Evolutionary conservation across 345 rosid genomes (phyloP).

Genomic region (Lumnitzera racemosa): DNA sequence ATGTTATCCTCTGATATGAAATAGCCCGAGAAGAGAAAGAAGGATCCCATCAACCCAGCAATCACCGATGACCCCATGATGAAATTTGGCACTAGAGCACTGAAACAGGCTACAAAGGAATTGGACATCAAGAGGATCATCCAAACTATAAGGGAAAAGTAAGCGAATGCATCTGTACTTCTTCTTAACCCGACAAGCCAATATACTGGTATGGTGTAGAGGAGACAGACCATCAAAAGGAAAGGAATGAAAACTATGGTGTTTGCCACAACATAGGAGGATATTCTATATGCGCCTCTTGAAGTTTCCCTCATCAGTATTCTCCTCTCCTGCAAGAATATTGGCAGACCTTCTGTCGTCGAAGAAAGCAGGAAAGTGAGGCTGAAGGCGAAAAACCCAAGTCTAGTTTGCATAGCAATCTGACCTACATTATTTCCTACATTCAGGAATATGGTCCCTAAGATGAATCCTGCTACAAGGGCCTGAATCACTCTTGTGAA

Average conservation of each 20-base stretch:
- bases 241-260: slow-evolving; percentile 67
- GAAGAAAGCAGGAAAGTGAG: slow-evolving; percentile 85
- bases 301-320: slow-evolving; percentile 74
- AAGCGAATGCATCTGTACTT: slow-evolving; percentile 47
- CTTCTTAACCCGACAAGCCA: slow-evolving; percentile 79
- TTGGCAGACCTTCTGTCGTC: slow-evolving; percentile 82
- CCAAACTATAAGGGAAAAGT: slow-evolving; percentile 74
- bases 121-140: slow-evolving; percentile 70
- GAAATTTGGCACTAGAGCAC: slow-evolving; percentile 90
- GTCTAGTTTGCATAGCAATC: slow-evolving; percentile 44
- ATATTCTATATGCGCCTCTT: slow-evolving; percentile 69
- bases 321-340: slow-evolving; percentile 76
- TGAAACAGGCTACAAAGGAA: slow-evolving; percentile 84
- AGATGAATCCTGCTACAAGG: slow-evolving; percentile 54
- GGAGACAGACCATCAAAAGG: slow-evolving; percentile 52
- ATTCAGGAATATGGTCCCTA: slow-evolving; percentile 68
- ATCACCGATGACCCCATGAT: slow-evolving; percentile 91
- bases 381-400: slow-evolving; percentile 80
- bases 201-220: slow-evolving; percentile 72
- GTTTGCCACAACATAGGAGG: slow-evolving; percentile 65
- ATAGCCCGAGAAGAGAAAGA: slow-evolving; percentile 86
- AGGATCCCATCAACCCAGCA: slow-evolving; percentile 84
- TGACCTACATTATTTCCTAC: slow-evolving; percentile 43
- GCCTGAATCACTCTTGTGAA: slow-evolving; percentile 68
- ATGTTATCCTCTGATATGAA: slow-evolving; percentile 61